phyloP scores from a whole-genome alignment of 2,329 filamentous ascomycete genomes.

The Aspergillus vadensis region DNA sequence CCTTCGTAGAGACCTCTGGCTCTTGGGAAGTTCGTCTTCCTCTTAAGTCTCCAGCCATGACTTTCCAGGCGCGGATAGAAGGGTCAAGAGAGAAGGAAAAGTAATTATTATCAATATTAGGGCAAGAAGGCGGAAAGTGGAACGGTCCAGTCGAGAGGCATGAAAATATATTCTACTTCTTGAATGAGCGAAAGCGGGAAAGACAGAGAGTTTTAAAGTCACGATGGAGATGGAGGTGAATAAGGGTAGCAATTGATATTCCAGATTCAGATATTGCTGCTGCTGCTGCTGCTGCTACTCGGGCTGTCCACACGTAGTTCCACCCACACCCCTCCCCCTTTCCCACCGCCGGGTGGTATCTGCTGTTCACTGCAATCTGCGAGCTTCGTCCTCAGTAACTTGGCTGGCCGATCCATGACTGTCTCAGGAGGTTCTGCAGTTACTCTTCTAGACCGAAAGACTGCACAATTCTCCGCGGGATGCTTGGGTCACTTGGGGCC shows the following conservation, averaged over 20 bases:
- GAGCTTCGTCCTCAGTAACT: neutral
- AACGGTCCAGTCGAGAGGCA: too few relatives aligned
- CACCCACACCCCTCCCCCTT: too few relatives aligned
- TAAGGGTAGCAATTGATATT: too few relatives aligned
- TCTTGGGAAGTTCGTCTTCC: neutral
- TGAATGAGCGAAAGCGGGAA: too few relatives aligned
- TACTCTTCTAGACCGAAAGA: neutral
- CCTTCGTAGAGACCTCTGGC: neutral
- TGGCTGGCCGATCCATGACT: neutral
- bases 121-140: neutral
- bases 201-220: too few relatives aligned
- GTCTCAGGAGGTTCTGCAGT: neutral
- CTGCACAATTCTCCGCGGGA: neutral
- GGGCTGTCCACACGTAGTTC: too few relatives aligned
- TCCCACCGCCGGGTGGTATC: too few relatives aligned
- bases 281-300: too few relatives aligned
- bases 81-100: neutral
- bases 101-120: neutral
- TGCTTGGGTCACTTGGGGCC: neutral
- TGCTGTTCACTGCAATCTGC: neutral
- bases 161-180: too few relatives aligned
- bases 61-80: neutral
- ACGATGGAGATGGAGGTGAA: too few relatives aligned
- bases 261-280: too few relatives aligned
- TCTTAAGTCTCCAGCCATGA: neutral